Percentiles rank a stretch among this genome's conserved stretches.
Conservation (phyloP, 139 green algal species). For the Volvox africanus region DNA sequence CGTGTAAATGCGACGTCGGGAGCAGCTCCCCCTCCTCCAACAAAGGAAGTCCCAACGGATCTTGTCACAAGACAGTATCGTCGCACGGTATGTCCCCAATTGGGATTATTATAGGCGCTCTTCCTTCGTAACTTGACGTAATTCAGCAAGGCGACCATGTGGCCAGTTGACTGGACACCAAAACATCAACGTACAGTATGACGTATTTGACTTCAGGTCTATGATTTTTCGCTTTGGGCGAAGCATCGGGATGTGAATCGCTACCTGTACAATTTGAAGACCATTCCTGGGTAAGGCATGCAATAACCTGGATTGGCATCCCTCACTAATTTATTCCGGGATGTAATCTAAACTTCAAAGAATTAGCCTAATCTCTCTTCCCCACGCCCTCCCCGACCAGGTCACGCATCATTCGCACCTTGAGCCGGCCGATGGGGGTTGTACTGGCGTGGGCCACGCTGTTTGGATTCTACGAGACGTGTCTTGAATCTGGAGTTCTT, state of each 20-base stretch:
- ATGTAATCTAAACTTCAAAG: not conserved
- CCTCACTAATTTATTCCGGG: no score
- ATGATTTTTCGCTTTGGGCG: conserved; percentile 34
- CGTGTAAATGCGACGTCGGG: not conserved
- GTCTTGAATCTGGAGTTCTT: conserved; percentile 21
- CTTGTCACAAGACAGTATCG: conserved; percentile 28
- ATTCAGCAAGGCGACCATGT: no score
- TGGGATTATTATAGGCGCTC: not conserved
- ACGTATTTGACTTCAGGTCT: conserved; percentile 17
- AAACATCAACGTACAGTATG: not conserved
- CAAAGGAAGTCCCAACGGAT: not conserved
- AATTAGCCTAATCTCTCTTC: not conserved
- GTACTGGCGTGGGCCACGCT: conserved; percentile 28
- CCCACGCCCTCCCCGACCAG: not conserved
- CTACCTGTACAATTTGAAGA: conserved; percentile 40
- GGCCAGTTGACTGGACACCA: not conserved
- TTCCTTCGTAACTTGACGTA: no score
- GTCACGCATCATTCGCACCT: conserved; percentile 42
- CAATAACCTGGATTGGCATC: not conserved
- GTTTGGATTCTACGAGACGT: conserved; percentile 43
- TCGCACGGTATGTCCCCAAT: conserved; percentile 7
- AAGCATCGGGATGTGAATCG: conserved; percentile 46
- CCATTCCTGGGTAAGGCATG: conserved; percentile 23
- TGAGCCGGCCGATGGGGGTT: conserved; percentile 33
- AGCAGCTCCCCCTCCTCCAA: not conserved